Evolutionary conservation across 1,284 basidiomycete genomes (phyloP), one percentile per base, ranked within the genome.

Genomic region (Tylopilus sp.): DNA sequence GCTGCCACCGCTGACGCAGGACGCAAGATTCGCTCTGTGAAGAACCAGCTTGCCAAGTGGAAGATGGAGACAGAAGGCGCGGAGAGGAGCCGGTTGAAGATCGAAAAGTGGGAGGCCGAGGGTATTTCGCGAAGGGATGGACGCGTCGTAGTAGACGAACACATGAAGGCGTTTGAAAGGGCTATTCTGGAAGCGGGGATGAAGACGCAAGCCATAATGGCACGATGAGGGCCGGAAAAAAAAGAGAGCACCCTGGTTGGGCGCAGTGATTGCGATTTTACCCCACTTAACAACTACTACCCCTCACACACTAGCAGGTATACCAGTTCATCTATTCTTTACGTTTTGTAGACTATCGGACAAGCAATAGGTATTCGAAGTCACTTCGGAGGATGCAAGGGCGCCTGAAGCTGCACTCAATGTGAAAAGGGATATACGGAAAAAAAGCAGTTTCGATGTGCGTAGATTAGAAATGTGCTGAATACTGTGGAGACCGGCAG

Each of bases 1-100:
- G 89, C 85, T 0, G 85, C 84, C 4, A 88, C 87, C 10, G 81
- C 88, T 3, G 89, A 91, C 52, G 86, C 89, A 2, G 89, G 88
- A 38, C 75, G 88, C 42, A 89, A 86, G 68, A 83, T 91, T 46
- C 83, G 89, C 40, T 84, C 86, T 16, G 68, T 89, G 51, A 89
- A 88, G 71, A 90, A 90, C 61, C 87, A 86, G 58, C 68, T 91
- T 23, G 84, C 82, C 5, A 85, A 81, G 21, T 87, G 85, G 82
- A 74, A 82, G 47, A 76, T 77, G 30, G 88, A 91, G 48, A 88
- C 82, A 76, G 88, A 91, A 54, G 86, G 81, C 55, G 88, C 86
- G 34, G 88, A 91, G 65, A 75, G 79, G 41, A 91, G 89, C 59
- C 76, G 85, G 35, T 58, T 76, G 49, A 78, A 73, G 63, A 88